A percentile compares a stretch with the other conserved stretches of the same genome.
Conservation (phyloP, 345 rosid species). For the Citrus sp. region DNA sequence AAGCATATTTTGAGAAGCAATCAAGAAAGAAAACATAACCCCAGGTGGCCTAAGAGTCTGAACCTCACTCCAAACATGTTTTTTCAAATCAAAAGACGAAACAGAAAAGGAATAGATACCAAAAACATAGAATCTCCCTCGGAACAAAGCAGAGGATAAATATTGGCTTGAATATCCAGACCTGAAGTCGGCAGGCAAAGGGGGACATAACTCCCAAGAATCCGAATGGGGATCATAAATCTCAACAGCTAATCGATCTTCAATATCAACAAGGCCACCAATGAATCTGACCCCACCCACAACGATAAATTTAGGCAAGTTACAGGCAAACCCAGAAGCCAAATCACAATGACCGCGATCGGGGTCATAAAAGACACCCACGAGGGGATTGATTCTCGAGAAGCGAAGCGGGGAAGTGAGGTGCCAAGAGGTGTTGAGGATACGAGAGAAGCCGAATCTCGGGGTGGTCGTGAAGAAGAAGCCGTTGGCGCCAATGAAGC, state of each 20-base stretch:
- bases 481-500: constrained; percentile 47
- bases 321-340: constrained; percentile 7
- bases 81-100: constrained; percentile 56
- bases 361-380: constrained; percentile 39
- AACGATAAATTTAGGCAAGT: constrained; percentile 40
- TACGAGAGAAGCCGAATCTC: constrained; percentile 54
- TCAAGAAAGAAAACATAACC: constrained; percentile 54
- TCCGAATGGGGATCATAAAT: constrained; percentile 54
- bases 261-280: constrained; percentile 74
- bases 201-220: constrained; percentile 69
- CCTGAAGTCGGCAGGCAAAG: constrained; percentile 69
- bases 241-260: constrained; percentile 67
- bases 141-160: constrained; percentile 58
- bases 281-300: constrained; percentile 73
- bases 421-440: constrained; percentile 48
- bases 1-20: constrained; percentile 53
- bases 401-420: constrained; percentile 52
- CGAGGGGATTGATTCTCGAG: constrained; percentile 59
- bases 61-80: constrained; percentile 60
- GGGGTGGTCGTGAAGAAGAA: constrained; percentile 76
- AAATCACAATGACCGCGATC: background rate
- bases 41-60: constrained; percentile 80
- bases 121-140: constrained; percentile 53
- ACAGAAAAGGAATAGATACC: constrained; percentile 54
- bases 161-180: constrained; percentile 55